phyloP scores from a whole-genome alignment of 177 flowering plant genomes.

The Vitis hybrid region DNA sequence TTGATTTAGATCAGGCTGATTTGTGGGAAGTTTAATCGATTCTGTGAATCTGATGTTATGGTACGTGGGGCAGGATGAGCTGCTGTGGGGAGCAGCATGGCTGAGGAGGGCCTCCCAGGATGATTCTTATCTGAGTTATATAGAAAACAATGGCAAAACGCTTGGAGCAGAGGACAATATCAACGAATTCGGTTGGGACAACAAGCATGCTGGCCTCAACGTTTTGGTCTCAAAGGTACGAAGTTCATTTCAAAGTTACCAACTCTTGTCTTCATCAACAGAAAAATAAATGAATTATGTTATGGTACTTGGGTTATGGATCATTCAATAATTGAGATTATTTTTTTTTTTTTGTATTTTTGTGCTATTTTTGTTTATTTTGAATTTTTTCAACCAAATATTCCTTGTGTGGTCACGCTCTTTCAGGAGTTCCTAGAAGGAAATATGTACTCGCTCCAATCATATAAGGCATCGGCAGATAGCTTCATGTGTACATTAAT shows the following conservation, averaged over 20 bases:
- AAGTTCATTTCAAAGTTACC: not conserved
- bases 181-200: slow-evolving; percentile 96
- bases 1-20: not conserved
- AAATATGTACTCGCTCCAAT: slow-evolving; percentile 42
- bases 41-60: no score
- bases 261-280: not conserved
- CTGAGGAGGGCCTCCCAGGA: slow-evolving; percentile 67
- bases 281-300: no score
- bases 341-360: no score
- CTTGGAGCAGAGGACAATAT: slow-evolving; percentile 85
- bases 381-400: not conserved
- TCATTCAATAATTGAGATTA: no score
- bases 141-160: slow-evolving; percentile 73
- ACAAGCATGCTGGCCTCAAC: slow-evolving; percentile 93
- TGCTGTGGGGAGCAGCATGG: slow-evolving; percentile 99
- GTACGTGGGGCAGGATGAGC: slow-evolving; percentile 63
- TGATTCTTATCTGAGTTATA: slow-evolving; percentile 60
- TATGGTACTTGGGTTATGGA: no score
- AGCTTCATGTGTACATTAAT: slow-evolving; percentile 89
- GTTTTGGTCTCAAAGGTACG: slow-evolving; percentile 86
- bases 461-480: slow-evolving; percentile 84
- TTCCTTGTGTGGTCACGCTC: not conserved
- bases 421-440: slow-evolving; percentile 77
- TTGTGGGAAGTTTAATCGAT: no score
- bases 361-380: no score